A percentile compares a stretch with the other conserved stretches of the same genome.
Conservation (phyloP, 2,329 filamentous ascomycete species). For the Arthroderma sp. region DNA sequence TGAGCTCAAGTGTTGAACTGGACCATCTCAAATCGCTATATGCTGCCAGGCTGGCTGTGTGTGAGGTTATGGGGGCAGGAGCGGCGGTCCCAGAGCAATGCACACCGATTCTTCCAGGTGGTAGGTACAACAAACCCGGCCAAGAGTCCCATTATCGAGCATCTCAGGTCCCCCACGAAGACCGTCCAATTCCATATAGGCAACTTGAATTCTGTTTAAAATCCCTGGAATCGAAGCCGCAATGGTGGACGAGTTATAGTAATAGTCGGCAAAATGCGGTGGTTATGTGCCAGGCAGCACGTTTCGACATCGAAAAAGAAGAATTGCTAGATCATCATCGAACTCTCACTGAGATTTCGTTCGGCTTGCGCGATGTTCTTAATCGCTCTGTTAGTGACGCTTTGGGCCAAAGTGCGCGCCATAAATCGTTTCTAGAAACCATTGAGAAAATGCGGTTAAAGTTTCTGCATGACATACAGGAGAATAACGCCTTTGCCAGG, state of each 20-base stretch:
- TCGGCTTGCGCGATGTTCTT: conserved; percentile 23
- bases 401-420: conserved; percentile 17
- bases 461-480: conserved; percentile 21
- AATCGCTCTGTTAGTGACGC: conserved; percentile 22
- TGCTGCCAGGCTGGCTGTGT: conserved; percentile 49
- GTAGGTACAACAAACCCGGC: background rate
- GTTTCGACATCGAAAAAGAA: conserved; percentile 44
- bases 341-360: conserved; percentile 24
- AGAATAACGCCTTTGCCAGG: conserved; percentile 15
- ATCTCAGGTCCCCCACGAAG: conserved; percentile 12
- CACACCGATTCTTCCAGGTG: conserved; percentile 32
- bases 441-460: conserved; percentile 20
- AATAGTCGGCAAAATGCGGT: conserved; percentile 49
- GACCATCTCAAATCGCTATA: conserved; percentile 43
- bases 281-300: conserved; percentile 49
- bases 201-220: conserved; percentile 39
- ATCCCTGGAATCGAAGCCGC: conserved; percentile 40
- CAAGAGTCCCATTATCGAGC: background rate
- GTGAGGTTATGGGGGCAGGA: conserved; percentile 45
- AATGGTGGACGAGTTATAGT: conserved; percentile 53
- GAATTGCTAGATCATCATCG: conserved; percentile 29
- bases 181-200: conserved; percentile 8
- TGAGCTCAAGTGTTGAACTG: conserved; percentile 20
- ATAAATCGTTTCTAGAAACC: conserved; percentile 22
- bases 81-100: conserved; percentile 40